Conservation (phyloP, 2,329 filamentous ascomycete species). For the Drechslerella dactyloides region DNA sequence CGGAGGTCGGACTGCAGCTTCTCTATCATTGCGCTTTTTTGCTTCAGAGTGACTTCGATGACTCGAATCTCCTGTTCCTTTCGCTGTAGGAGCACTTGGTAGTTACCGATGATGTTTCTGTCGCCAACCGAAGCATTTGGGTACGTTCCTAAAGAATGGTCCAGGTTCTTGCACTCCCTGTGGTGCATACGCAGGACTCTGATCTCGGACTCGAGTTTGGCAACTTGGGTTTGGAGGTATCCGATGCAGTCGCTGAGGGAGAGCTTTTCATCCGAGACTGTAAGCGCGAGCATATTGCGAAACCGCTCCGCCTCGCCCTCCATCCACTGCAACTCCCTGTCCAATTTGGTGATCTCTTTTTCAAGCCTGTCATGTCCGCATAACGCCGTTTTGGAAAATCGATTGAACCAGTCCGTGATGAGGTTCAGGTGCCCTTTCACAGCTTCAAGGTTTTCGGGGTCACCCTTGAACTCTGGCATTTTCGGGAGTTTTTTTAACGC, state of each 20-base stretch:
- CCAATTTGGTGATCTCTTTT: background rate
- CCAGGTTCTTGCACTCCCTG: background rate
- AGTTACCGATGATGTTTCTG: background rate
- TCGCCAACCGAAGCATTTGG: background rate
- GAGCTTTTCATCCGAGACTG: background rate
- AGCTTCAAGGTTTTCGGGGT: background rate
- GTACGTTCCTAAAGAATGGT: background rate
- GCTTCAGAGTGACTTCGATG: background rate
- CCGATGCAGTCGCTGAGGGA: background rate
- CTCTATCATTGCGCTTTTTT: background rate
- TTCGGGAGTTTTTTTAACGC: background rate
- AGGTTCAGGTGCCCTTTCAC: constrained; percentile 14
- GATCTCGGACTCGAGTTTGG: background rate
- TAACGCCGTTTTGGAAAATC: constrained; percentile 1
- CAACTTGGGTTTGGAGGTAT: background rate
- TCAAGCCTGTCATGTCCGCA: constrained; percentile 5
- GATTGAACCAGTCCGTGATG: constrained; percentile 20
- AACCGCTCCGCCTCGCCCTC: background rate
- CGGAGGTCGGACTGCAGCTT: constrained; percentile 1
- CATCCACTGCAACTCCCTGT: background rate
- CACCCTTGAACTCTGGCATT: constrained; percentile 13
- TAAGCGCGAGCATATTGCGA: background rate
- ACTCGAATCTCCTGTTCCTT: constrained; percentile 1
- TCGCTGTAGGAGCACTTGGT: background rate
- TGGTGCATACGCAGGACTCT: constrained; percentile 13